These are phyloP conservation scores for Suillus sp. DNA, from an alignment of 768 basidiomycete species.

Conservation along the genomic window DNA sequence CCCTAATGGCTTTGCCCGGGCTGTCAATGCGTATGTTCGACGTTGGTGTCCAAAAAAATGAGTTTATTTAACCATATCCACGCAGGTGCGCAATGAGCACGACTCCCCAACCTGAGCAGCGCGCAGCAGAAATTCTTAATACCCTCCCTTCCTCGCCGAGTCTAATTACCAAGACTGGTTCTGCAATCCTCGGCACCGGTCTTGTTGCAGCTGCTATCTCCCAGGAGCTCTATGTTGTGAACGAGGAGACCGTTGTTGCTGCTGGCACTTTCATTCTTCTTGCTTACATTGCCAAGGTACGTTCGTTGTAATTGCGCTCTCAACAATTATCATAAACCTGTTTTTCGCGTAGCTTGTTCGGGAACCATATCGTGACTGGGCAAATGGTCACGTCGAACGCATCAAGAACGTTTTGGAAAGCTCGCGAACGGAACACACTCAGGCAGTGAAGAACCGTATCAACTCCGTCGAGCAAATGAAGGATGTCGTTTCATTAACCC, in stretches of 20 bases:
- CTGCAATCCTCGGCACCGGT: constrained; percentile 88
- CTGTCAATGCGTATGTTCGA: constrained; percentile 48
- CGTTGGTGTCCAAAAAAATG: constrained; percentile 8
- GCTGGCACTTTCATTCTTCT: constrained; percentile 83
- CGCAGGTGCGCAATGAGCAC: constrained; percentile 68
- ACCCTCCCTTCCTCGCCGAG: constrained; percentile 81
- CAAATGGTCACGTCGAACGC: constrained; percentile 81
- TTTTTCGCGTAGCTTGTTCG: constrained; percentile 59
- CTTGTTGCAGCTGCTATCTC: constrained; percentile 91
- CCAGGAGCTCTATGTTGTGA: constrained; percentile 95
- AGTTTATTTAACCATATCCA: constrained; percentile 14
- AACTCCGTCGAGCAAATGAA: constrained; percentile 90
- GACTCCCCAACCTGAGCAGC: constrained; percentile 77
- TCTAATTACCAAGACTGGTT: constrained; percentile 93
- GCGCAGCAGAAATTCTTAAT: constrained; percentile 89
- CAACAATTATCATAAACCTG: constrained; percentile 15
- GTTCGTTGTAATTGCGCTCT: constrained; percentile 23
- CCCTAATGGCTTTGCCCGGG: constrained; percentile 45
- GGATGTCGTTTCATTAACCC: constrained; percentile 90
- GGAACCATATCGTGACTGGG: constrained; percentile 93
- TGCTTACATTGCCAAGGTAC: constrained; percentile 78
- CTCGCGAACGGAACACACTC: constrained; percentile 87
- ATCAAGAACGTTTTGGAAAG: constrained; percentile 80
- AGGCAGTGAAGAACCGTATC: constrained; percentile 93
- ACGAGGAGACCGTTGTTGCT: constrained; percentile 92